Evolutionary conservation across 257 asterid species (phyloP).

Genomic region (Capsicum baccatum): DNA sequence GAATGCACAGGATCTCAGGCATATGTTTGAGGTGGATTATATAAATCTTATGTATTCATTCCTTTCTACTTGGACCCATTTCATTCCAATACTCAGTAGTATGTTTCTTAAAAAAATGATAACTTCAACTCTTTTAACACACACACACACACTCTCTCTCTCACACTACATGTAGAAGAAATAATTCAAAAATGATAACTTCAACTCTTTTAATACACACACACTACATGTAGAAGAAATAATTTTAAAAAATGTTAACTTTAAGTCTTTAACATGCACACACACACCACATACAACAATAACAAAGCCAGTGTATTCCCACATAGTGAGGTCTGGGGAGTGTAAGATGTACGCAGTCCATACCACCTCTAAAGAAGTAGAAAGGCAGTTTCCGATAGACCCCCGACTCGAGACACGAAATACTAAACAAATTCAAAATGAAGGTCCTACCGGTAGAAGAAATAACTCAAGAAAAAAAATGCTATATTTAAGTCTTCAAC

Average conservation of each 20-base stretch:
- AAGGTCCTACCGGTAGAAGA: too few relatives aligned
- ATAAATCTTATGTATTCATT: background rate
- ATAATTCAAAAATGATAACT: background rate
- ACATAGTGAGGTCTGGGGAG: too few relatives aligned
- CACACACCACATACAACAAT: too few relatives aligned
- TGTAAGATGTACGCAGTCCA: too few relatives aligned
- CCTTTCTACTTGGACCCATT: background rate
- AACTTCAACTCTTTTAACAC: background rate
- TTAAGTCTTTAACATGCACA: background rate
- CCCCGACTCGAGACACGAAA: too few relatives aligned
- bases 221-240: too few relatives aligned
- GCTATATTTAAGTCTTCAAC: too few relatives aligned
- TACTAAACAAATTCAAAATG: too few relatives aligned
- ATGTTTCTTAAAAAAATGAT: background rate
- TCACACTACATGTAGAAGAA: background rate
- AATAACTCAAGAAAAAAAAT: too few relatives aligned
- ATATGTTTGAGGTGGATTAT: background rate
- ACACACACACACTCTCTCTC: background rate
- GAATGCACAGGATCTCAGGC: background rate
- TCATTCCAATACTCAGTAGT: background rate
- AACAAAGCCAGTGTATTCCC: too few relatives aligned
- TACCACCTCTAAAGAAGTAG: too few relatives aligned
- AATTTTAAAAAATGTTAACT: background rate
- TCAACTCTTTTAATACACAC: background rate
- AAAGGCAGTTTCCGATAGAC: too few relatives aligned